phyloP scores from a whole-genome alignment of 148 eudicot genomes.

The Camellia granthamiana region DNA sequence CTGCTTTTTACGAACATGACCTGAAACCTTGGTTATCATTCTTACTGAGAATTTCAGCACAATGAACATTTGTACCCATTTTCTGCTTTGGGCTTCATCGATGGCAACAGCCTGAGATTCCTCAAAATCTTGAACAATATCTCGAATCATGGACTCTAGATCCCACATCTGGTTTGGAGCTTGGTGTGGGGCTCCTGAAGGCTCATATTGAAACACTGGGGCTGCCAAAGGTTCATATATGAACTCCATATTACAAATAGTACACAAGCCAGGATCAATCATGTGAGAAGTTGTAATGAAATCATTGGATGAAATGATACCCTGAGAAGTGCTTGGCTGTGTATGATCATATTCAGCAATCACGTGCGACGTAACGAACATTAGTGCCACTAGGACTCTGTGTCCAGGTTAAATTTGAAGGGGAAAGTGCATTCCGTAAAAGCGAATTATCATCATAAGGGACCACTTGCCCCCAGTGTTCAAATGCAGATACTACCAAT shows the following conservation, averaged over 20 bases:
- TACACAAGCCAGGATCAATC: neutral
- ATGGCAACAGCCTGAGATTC: neutral
- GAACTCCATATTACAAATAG: neutral
- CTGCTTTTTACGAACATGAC: neutral
- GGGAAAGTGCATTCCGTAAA: too few relatives aligned
- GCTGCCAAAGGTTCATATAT: too few relatives aligned
- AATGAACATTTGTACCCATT: neutral
- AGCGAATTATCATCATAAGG: constrained; percentile 7
- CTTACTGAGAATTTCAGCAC: neutral
- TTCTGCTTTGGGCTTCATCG: neutral
- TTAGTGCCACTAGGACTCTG: neutral
- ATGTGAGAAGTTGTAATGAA: neutral
- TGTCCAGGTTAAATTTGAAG: neutral
- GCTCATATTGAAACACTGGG: neutral
- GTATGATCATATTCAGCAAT: neutral
- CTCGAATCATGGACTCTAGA: neutral
- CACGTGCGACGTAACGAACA: neutral
- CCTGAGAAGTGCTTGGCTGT: constrained; percentile 10
- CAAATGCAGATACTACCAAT: constrained; percentile 24
- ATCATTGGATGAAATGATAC: neutral
- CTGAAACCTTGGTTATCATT: too few relatives aligned
- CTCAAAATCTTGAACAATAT: too few relatives aligned
- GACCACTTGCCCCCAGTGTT: constrained; percentile 13
- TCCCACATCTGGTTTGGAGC: neutral
- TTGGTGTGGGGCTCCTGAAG: neutral